Conservation (phyloP, 2,329 filamentous ascomycete species). For the Nakataea oryzae region DNA sequence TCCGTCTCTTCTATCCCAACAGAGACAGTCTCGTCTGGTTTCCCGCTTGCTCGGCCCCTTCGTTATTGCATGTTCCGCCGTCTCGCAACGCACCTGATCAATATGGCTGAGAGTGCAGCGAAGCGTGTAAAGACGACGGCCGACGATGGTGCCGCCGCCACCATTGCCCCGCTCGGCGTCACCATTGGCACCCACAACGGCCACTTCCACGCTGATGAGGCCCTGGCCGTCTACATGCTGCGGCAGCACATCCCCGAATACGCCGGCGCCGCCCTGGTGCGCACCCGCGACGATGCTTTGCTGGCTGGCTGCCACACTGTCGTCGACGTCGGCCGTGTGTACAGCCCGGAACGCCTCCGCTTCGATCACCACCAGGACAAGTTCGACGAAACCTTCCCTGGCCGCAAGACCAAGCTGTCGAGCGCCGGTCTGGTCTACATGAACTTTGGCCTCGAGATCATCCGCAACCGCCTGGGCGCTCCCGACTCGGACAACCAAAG, state of each 20-base stretch:
- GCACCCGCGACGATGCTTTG: constrained; percentile 73
- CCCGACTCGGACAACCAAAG: constrained; percentile 45
- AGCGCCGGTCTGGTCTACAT: constrained; percentile 91
- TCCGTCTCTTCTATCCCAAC: no score
- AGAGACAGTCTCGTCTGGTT: not conserved
- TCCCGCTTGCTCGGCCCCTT: not conserved
- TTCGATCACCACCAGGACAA: constrained; percentile 97
- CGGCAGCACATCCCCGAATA: constrained; percentile 73
- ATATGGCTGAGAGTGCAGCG: constrained; percentile 58
- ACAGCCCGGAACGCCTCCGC: constrained; percentile 64
- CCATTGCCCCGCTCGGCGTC: constrained; percentile 27
- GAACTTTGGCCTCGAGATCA: constrained; percentile 83
- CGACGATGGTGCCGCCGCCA: constrained; percentile 9
- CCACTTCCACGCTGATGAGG: constrained; percentile 98
- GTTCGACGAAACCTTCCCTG: constrained; percentile 78
- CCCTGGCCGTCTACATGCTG: constrained; percentile 91
- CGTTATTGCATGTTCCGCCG: constrained; percentile 29
- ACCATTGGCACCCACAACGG: constrained; percentile 93
- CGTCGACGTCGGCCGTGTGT: constrained; percentile 94
- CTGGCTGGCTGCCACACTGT: constrained; percentile 85
- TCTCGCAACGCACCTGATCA: constrained; percentile 14
- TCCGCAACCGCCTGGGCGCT: constrained; percentile 51
- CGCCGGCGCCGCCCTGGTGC: constrained; percentile 60
- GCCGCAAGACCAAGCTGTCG: constrained; percentile 76
- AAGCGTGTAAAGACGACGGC: constrained; percentile 70